These are phyloP conservation scores for Juncus inflexus DNA, from an alignment of 176 grass and related monocot genomes.

Conservation along the genomic window DNA sequence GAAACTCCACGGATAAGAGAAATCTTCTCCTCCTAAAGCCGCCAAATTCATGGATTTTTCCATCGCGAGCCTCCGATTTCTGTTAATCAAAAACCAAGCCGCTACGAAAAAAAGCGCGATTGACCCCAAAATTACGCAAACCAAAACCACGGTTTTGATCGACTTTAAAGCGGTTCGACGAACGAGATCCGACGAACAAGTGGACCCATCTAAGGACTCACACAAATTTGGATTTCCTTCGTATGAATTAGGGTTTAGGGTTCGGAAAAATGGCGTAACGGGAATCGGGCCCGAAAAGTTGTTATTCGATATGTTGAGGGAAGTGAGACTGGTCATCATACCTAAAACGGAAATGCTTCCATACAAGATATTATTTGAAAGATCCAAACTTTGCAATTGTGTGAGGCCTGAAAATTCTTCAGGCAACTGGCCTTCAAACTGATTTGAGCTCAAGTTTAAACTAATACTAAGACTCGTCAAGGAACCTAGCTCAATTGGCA, in stretches of 20 bases:
- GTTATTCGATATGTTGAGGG: slow-evolving; percentile 86
- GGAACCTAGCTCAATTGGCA: slow-evolving; percentile 50
- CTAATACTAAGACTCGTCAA: slow-evolving; percentile 83
- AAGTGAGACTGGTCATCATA: slow-evolving; percentile 67
- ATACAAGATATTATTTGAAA: slow-evolving; percentile 58
- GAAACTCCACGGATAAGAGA: slow-evolving; percentile 90
- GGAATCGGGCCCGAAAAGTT: slow-evolving; percentile 97
- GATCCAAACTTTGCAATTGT: slow-evolving; percentile 77
- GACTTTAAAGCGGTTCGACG: slow-evolving; percentile 62
- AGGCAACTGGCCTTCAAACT: slow-evolving; percentile 60
- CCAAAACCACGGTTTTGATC: slow-evolving; percentile 44
- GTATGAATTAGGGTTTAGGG: slow-evolving; percentile 56
- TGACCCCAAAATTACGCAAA: slow-evolving; percentile 51
- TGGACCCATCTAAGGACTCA: slow-evolving; percentile 66
- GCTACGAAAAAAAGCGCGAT: slow-evolving; percentile 44
- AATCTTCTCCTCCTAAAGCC: slow-evolving; percentile 48
- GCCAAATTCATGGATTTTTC: slow-evolving; percentile 44
- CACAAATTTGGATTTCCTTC: slow-evolving; percentile 56
- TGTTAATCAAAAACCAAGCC: slow-evolving; percentile 60
- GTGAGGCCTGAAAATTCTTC: slow-evolving; percentile 74
- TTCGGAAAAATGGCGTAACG: slow-evolving; percentile 73
- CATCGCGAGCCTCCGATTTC: slow-evolving; percentile 30
- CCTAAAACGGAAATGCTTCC: slow-evolving; percentile 67
- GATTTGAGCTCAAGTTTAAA: slow-evolving; percentile 77
- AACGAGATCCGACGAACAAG: slow-evolving; percentile 56